These are phyloP conservation scores for Globisporangium abappressorium DNA, from an alignment of 352 stramenopile genomes.

Conservation along the genomic window DNA sequence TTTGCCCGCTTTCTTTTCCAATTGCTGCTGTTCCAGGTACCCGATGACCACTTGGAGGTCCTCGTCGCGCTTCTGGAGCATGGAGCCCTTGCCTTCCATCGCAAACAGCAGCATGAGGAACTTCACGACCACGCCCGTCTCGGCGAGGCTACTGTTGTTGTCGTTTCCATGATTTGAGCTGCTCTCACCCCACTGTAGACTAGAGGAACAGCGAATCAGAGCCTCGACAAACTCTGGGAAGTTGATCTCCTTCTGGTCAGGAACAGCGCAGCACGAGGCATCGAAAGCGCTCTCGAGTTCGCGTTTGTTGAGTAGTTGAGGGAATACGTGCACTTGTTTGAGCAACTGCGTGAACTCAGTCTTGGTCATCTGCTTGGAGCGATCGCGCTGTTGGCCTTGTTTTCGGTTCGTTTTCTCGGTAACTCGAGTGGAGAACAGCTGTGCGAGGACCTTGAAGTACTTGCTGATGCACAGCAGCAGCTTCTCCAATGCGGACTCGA, in stretches of 20 bases:
- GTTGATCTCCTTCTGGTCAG: conserved; percentile 30
- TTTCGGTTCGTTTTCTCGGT: not conserved
- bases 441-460: conserved; percentile 34
- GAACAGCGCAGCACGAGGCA: conserved; percentile 26
- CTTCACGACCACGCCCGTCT: conserved; percentile 43
- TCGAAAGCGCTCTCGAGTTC: conserved; percentile 50
- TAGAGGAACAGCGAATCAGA: conserved; percentile 44
- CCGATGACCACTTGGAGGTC: conserved; percentile 52
- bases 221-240: conserved; percentile 67
- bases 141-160: not conserved
- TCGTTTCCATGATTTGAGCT: not conserved
- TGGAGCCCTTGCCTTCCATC: conserved; percentile 64
- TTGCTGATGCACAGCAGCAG: conserved; percentile 37
- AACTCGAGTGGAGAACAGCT: conserved; percentile 37
- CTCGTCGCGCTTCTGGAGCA: conserved; percentile 53
- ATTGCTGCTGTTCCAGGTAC: conserved; percentile 45
- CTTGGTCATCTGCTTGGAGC: conserved; percentile 23
- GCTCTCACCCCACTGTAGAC: conserved; percentile 37
- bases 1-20: conserved; percentile 33
- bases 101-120: conserved; percentile 79
- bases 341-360: conserved; percentile 42
- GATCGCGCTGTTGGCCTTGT: not conserved
- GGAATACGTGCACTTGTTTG: conserved; percentile 52
- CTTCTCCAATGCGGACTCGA: conserved; percentile 31
- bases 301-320: conserved; percentile 54